phyloP scores from a whole-genome alignment of 257 asterid genomes.

The Eucommia ulmoides region DNA sequence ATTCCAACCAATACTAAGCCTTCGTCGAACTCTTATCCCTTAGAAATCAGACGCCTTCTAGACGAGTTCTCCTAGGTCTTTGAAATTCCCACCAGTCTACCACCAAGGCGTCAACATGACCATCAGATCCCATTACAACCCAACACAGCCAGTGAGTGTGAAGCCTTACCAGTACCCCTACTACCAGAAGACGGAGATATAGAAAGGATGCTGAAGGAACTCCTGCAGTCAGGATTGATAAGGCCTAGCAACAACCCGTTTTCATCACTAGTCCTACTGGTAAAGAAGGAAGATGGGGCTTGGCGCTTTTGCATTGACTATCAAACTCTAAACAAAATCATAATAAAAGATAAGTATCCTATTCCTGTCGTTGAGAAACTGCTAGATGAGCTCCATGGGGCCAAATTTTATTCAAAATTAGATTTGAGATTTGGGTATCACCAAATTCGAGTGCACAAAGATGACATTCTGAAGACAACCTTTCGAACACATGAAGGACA shows the following conservation, averaged over 20 bases:
- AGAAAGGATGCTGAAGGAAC: not conserved
- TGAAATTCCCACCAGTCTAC: not conserved
- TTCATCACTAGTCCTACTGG: not conserved
- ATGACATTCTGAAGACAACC: not conserved
- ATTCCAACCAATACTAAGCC: too few species aligned
- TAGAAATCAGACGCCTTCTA: too few species aligned
- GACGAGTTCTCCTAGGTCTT: too few species aligned
- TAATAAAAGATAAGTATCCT: not conserved
- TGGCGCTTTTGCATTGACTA: not conserved
- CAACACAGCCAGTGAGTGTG: not conserved
- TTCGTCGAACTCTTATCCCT: too few species aligned
- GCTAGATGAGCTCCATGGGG: conserved; percentile 1
- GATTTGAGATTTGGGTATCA: not conserved
- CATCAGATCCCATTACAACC: not conserved
- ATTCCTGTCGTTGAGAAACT: not conserved
- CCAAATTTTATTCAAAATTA: not conserved
- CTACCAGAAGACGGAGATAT: not conserved
- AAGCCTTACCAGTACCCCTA: not conserved
- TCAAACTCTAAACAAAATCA: not conserved
- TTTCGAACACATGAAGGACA: not conserved
- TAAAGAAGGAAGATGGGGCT: not conserved
- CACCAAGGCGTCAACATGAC: not conserved
- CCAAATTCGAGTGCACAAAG: not conserved
- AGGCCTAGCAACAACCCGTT: not conserved
- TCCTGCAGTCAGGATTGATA: not conserved